Base-by-base conservation (phyloP, 2,329 filamentous ascomycete genomes). In the Colletotrichum caudatum region DNA sequence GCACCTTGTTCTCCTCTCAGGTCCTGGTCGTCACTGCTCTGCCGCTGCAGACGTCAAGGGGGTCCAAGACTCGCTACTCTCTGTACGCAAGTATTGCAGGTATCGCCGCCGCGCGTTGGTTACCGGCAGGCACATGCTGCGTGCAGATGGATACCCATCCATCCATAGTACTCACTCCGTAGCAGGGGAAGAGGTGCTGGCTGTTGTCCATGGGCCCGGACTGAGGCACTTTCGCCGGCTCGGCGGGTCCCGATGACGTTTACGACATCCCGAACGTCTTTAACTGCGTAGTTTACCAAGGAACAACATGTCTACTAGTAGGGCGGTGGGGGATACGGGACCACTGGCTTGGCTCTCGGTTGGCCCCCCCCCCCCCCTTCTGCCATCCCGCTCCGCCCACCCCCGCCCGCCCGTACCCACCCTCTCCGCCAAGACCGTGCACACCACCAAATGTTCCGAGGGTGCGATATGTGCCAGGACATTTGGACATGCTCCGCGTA, bases 371-470 rank as follows among this genome's bases (percentile, higher is more conserved):
- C 29, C 16, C 16, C 5, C 9, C 29, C 29, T 7, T 39, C 64
- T 66, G 58, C 46, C 41, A 54, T 71, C 59, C 69, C 69, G 69
- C 69, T 71, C 69, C 69, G 69, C 69, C 64, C 56, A 48, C 35
- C 35, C 35, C 33, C 33, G 37, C 51, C 64, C 68, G 58, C 66
- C 60, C 51, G 18, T 35, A 35, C 61, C 61, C 64, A 37, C 53
- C 61, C 29, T 53, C 18, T 71, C 69, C 69, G 69, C 64, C 69
- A 71, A 71, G 69, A 39, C 58, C 58, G 50, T 64, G 58, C 60
- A 63, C 48, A 63, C 60, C 48, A 48, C 35, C 46, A 29, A n/a
- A 26, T 5, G 41, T 39, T 4, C 3, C 33, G 39, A 20, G 41
- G 7, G 41, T 20, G 6, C 20, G 41, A 20, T 7, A 5, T 44